These are phyloP conservation scores for Cystobasidium onofrii DNA, from an alignment of 768 basidiomycete genomes.

Conservation along the genomic window DNA sequence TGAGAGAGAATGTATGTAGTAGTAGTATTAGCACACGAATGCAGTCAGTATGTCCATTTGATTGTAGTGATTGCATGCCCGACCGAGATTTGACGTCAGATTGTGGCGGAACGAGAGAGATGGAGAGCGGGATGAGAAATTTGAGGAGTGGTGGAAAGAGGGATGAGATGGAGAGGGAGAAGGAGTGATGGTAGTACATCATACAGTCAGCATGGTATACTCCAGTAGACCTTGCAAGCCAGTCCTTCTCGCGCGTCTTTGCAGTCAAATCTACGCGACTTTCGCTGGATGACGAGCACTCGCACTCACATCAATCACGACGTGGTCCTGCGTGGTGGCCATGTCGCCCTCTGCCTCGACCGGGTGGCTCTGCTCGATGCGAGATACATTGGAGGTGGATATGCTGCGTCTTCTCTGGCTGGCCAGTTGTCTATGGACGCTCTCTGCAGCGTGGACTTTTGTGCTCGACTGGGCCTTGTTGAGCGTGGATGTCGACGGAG, in stretches of 20 bases:
- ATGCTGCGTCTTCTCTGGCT: neutral
- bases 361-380: neutral
- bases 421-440: neutral
- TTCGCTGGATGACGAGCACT: too few relatives aligned
- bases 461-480: neutral
- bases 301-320: slow-evolving; percentile 6
- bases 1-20: neutral
- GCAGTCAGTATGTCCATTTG: too few relatives aligned
- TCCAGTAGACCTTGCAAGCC: neutral
- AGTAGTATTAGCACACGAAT: too few relatives aligned
- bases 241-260: neutral
- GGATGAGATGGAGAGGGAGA: neutral
- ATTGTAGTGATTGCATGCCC: too few relatives aligned
- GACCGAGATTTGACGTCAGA: neutral
- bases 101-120: neutral
- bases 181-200: neutral
- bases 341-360: slow-evolving; percentile 1
- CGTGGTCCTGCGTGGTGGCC: slow-evolving; percentile 3
- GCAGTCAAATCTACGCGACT: neutral
- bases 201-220: too few relatives aligned
- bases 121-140: neutral
- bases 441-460: neutral
- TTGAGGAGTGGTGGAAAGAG: neutral
- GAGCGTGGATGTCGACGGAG: neutral
- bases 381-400: neutral